Evolutionary conservation across 805 yeast species (phyloP).

Genomic region (Metschnikowia santaceciliae): DNA sequence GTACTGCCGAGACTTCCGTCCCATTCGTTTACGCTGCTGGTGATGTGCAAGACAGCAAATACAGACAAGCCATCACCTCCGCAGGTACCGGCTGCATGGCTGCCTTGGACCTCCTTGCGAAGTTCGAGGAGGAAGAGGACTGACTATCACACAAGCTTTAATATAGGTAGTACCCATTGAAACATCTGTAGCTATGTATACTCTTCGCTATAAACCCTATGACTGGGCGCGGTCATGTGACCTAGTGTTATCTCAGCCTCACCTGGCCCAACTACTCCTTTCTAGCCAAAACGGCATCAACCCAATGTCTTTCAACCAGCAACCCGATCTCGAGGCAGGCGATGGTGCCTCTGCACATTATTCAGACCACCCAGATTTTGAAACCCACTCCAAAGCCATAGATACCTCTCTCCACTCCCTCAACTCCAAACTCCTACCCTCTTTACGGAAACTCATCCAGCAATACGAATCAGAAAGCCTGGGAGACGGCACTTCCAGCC

Average conservation of each 20-base stretch:
- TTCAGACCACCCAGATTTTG: slow-evolving; percentile 41
- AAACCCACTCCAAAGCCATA: slow-evolving; percentile 26
- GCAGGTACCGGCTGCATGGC: slow-evolving; percentile 99
- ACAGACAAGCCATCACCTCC: slow-evolving; percentile 98
- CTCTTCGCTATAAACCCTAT: not conserved
- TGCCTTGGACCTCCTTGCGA: slow-evolving; percentile 70
- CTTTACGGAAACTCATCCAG: slow-evolving; percentile 20
- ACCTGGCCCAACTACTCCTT: not conserved
- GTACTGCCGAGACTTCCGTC: slow-evolving; percentile 79
- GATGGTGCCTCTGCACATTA: slow-evolving; percentile 19
- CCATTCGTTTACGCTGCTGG: slow-evolving; percentile 97
- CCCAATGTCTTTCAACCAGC: slow-evolving; percentile 27
- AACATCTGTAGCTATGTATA: not conserved
- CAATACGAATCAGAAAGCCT: slow-evolving; percentile 19
- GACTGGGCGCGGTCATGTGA: slow-evolving; percentile 2
- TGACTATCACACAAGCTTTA: slow-evolving; percentile 13
- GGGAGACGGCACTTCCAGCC: not conserved
- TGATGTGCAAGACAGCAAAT: slow-evolving; percentile 94
- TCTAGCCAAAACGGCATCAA: not conserved
- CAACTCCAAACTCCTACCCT: slow-evolving; percentile 23
- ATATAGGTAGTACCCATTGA: not conserved
- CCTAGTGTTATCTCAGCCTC: not conserved
- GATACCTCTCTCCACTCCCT: slow-evolving; percentile 30
- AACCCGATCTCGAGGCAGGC: slow-evolving; percentile 27
- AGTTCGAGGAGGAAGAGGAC: slow-evolving; percentile 21